Evolutionary conservation across 495 filamentous ascomycete genomes (phyloP), one percentile per base, ranked within the genome.

Genomic region (Immersiella caudata): DNA sequence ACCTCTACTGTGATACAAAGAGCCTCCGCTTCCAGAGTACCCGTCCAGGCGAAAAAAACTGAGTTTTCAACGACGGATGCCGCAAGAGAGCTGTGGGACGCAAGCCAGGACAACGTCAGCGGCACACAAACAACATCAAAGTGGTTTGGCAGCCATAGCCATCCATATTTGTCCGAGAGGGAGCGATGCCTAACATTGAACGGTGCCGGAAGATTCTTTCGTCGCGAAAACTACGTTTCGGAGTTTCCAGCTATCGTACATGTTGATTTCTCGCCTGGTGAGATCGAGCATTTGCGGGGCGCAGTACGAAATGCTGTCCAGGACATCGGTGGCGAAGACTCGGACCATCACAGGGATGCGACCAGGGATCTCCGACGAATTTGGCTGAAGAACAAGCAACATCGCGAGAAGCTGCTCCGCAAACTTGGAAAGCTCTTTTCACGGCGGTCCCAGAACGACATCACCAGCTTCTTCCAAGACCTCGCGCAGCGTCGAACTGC

Each of bases 201-300:
- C 26, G 65, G 65, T 1, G 64, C 51, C 2, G 68, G 68, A 1
- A 49, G 62, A n/a, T 55, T 69, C 68, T 36, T 22, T 51, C 14
- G 9, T 9, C 29, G 9, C 18, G 29, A 18, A 1, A 9, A 60
- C 27, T 20, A 6, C 26, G 16, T 14, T 26, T 22, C 52, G 7
- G n/a, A 11, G 26, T 0, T 5, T 33, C 29, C 57, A 9, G 3
- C 14, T 0, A 60, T 54, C 1, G 35, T 80, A 24, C 81, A 84
- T 54, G 78, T 84, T 8, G 81, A 82, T 67, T 81, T 84, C 29
- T 81, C 79, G 59, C 60, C 78, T 29, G 82, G 85, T 66, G 88
- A 91, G 71, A 77, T 81, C 22, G 79, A 83, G 76, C 58, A 50
- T n/a, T 21, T 76, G 0, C 58, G 35, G 2, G 21, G 2, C 0